Evolutionary conservation across 345 rosid species (phyloP), one percentile per base, ranked within the genome.

Genomic region (Fremontodendron californicum): DNA sequence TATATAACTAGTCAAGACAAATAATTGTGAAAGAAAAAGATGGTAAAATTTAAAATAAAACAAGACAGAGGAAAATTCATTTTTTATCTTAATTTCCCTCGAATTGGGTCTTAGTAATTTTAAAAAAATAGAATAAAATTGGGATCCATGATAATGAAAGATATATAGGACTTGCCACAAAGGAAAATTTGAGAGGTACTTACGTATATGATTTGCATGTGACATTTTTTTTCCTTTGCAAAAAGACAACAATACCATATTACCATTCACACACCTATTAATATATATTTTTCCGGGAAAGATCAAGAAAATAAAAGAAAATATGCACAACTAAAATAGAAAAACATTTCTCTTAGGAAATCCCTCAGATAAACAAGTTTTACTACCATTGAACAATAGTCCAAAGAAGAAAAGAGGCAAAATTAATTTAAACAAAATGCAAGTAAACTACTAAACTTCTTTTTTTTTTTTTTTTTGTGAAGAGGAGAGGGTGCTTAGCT

Each of bases 91-190:
- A 67, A 21, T 67, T 21, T 15, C 4, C 42, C 11, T 31, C 8
- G 8, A 60, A 1, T 18, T 19, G 9, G 11, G 2, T 61, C 2
- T 31, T 31, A 60, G 2, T 15, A 27, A 61, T 13, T 5, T n/a
- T n/a, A n/a, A 29, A 60, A 12, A 2, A 19, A 18, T 11, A 11
- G 10, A n/a, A n/a, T n/a, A n/a, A 25, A 10, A 18, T 10, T n/a
- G 9, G 13, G n/a, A 79, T 42, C 72, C 70, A 4, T 45, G 19
- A n/a, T 74, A 80, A 79, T 37, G 77, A 77, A 61, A 65, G 85
- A 80, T 78, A 19, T 1, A 33, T 1, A 66, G 80, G 81, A 54
- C 74, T 65, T 37, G 43, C 3, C 48, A 9, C 9, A 39, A 57
- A 75, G 27, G 40, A 31, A 63, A 63, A 55, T 74, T 48, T 76